Conservation (phyloP, 2,329 filamentous ascomycete genomes). For the Colletotrichum zoysiae region DNA sequence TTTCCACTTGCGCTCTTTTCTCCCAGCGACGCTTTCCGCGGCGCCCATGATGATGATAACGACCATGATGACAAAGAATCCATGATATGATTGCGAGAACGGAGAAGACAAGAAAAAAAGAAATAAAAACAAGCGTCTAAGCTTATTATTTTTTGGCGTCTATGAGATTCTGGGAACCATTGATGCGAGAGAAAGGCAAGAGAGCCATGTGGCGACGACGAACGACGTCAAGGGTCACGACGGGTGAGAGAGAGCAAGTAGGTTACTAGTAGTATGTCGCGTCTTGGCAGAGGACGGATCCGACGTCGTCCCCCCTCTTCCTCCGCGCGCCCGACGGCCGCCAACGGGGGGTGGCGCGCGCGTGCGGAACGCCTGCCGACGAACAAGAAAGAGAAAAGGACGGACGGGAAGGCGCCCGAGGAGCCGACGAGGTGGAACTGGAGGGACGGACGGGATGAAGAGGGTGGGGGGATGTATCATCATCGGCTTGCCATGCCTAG, state of each 20-base stretch:
- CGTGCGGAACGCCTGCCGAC: background rate
- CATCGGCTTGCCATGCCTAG: background rate
- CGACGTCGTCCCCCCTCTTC: background rate
- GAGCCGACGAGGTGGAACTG: constrained; percentile 24
- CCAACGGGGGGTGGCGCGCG: too few species aligned
- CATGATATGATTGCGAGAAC: constrained; percentile 16
- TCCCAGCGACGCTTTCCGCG: constrained; percentile 9
- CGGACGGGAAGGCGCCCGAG: constrained; percentile 7
- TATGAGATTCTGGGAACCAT: background rate
- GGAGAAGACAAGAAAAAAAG: constrained; percentile 9
- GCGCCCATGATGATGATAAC: constrained; percentile 35
- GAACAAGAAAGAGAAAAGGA: too few species aligned
- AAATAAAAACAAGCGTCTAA: constrained; percentile 15
- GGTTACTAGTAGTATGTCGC: background rate
- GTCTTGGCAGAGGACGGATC: background rate
- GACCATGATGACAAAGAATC: constrained; percentile 29
- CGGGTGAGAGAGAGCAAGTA: background rate
- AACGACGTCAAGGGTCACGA: background rate
- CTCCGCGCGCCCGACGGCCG: background rate
- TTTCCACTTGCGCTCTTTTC: background rate
- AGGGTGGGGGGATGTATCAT: background rate
- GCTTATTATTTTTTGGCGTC: background rate
- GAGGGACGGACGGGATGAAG: constrained; percentile 3
- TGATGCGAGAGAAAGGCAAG: background rate
- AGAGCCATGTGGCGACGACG: background rate